Evolutionary conservation across 192 early-diverging fungal species (phyloP).

Genomic region (Umbelopsis vinacea): DNA sequence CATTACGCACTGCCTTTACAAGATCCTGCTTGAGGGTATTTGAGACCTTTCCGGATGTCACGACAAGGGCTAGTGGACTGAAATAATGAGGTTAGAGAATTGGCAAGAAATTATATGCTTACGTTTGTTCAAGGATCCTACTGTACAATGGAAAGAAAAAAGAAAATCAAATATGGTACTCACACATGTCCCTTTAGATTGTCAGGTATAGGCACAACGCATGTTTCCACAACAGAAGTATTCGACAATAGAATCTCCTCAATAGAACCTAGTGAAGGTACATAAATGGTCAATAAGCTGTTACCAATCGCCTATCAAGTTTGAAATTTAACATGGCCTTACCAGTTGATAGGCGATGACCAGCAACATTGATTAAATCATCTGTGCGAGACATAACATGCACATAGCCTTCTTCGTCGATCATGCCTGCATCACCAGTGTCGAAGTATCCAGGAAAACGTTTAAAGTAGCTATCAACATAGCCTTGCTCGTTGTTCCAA

Average conservation of each 20-base stretch:
- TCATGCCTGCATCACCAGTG: slow-evolving; percentile 81
- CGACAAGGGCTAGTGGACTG: background rate
- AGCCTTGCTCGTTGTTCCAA: slow-evolving; percentile 80
- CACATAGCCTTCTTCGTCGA: slow-evolving; percentile 74
- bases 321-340: background rate
- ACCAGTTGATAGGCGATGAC: slow-evolving; percentile 76
- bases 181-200: slow-evolving; percentile 71
- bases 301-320: too few species aligned
- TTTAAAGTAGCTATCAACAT: slow-evolving; percentile 71
- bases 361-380: slow-evolving; percentile 85
- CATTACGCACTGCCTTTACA: slow-evolving; percentile 60
- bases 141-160: background rate
- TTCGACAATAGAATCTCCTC: slow-evolving; percentile 78
- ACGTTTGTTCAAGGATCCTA: too few species aligned
- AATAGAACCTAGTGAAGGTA: slow-evolving; percentile 53
- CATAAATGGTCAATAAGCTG: too few species aligned
- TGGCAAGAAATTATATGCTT: too few species aligned
- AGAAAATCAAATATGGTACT: slow-evolving; percentile 25
- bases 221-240: slow-evolving; percentile 66
- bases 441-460: slow-evolving; percentile 83
- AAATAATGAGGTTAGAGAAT: background rate
- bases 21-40: slow-evolving; percentile 52
- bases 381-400: slow-evolving; percentile 73
- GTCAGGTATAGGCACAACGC: slow-evolving; percentile 70
- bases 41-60: slow-evolving; percentile 3